phyloP scores from a whole-genome alignment of 129 eudicot species.

The Scalesia atractyloides region DNA sequence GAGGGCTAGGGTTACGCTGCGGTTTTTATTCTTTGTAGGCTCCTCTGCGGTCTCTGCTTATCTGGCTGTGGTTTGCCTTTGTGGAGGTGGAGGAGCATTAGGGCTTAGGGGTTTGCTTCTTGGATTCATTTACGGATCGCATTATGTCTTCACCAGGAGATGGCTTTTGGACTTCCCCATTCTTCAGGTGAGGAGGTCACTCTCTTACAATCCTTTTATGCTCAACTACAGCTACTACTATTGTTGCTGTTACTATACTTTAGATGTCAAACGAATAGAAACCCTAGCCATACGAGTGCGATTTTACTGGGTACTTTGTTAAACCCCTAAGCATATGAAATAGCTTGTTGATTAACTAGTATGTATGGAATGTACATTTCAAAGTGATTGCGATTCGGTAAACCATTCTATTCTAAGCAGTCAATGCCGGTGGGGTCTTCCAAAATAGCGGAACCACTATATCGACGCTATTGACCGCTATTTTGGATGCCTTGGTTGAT shows the following conservation, averaged over 20 bases:
- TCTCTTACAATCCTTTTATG: too few relatives aligned
- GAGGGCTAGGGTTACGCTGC: conserved; percentile 44
- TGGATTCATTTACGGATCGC: conserved; percentile 65
- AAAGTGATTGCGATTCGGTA: too few relatives aligned
- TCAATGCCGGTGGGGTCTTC: too few relatives aligned
- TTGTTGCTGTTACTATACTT: too few relatives aligned
- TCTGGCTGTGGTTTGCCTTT: conserved; percentile 45
- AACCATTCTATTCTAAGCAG: too few relatives aligned
- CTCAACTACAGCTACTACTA: too few relatives aligned
- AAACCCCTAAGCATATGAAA: conserved; percentile 12
- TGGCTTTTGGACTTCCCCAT: conserved; percentile 84
- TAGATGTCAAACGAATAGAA: too few relatives aligned
- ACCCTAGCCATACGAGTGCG: neutral
- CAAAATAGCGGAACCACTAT: too few relatives aligned
- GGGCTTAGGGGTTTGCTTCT: conserved; percentile 62
- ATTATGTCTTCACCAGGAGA: conserved; percentile 49
- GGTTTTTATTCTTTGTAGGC: conserved; percentile 43
- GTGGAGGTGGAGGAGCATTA: conserved; percentile 32
- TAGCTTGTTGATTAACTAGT: neutral
- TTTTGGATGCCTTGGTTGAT: too few relatives aligned
- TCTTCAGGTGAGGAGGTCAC: conserved; percentile 55
- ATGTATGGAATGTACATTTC: neutral
- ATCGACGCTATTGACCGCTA: too few relatives aligned
- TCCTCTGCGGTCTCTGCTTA: conserved; percentile 46
- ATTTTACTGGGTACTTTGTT: too few relatives aligned